A percentile compares a stretch with the other conserved stretches of the same genome.
Conservation (phyloP, 495 filamentous ascomycete genomes). For the Penicillium fimorum region DNA sequence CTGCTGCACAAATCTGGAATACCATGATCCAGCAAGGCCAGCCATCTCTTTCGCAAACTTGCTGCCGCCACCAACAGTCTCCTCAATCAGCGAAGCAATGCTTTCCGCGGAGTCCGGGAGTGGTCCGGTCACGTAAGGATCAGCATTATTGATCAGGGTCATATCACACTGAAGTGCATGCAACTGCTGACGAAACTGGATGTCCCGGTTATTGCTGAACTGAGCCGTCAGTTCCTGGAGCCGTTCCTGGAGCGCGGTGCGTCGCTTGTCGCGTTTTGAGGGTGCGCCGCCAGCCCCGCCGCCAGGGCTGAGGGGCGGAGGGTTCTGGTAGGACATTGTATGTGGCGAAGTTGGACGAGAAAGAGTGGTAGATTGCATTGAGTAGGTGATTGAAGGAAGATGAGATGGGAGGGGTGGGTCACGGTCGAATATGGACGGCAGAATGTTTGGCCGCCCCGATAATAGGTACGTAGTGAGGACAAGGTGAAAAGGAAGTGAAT, state of each 20-base stretch:
- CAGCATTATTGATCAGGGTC: conserved; percentile 75
- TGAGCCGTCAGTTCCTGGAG: conserved; percentile 68
- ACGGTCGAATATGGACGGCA: conserved; percentile 16
- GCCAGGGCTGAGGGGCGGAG: conserved; percentile 35
- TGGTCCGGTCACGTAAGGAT: conserved; percentile 70
- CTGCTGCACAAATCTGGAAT: conserved; percentile 75
- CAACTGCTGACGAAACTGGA: conserved; percentile 83
- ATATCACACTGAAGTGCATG: conserved; percentile 87
- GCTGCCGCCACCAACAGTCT: conserved; percentile 50
- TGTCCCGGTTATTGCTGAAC: conserved; percentile 77
- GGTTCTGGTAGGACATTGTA: conserved; percentile 12
- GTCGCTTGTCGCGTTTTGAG: conserved; percentile 89
- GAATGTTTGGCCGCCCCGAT: conserved; percentile 28
- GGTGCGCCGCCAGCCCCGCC: conserved; percentile 33
- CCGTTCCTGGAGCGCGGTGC: conserved; percentile 72
- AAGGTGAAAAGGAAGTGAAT: background rate
- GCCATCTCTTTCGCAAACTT: conserved; percentile 56
- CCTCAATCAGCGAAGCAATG: conserved; percentile 61
- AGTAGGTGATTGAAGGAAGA: conserved; percentile 14
- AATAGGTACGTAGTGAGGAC: background rate
- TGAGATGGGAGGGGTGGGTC: conserved; percentile 10
- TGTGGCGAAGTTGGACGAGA: conserved; percentile 39
- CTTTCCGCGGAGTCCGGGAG: conserved; percentile 70
- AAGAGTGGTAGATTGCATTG: conserved; percentile 34
- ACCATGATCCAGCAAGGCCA: conserved; percentile 73